Conservation (phyloP, 1,284 basidiomycete species). For the Microbotryomycetes sp. region DNA sequence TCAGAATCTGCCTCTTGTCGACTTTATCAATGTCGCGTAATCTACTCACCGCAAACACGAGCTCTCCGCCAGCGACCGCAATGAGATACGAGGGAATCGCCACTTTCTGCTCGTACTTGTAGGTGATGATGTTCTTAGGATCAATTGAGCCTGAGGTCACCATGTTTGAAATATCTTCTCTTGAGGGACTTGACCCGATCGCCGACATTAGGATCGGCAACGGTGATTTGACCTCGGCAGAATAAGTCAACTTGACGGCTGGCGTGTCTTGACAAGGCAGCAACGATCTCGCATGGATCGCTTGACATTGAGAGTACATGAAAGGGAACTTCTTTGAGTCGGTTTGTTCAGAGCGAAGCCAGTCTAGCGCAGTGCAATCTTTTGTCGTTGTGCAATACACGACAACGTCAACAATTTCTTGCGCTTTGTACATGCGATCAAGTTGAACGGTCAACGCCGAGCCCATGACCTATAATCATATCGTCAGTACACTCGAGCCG, state of each 20-base stretch:
- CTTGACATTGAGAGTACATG: conserved; percentile 91
- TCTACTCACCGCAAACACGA: conserved; percentile 42
- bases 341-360: conserved; percentile 73
- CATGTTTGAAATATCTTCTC: conserved; percentile 53
- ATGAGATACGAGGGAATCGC: conserved; percentile 75
- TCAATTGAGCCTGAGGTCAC: conserved; percentile 22
- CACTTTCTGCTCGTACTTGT: conserved; percentile 65
- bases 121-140: conserved; percentile 39
- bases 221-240: conserved; percentile 63
- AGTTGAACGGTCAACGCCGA: conserved; percentile 57
- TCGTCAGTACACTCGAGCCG: background rate
- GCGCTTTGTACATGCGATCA: conserved; percentile 44
- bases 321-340: conserved; percentile 58
- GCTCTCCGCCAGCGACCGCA: conserved; percentile 77
- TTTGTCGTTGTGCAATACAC: conserved; percentile 69
- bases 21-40: too few species aligned
- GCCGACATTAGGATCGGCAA: conserved; percentile 81
- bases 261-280: conserved; percentile 70
- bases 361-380: conserved; percentile 80
- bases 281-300: conserved; percentile 76
- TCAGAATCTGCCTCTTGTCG: too few species aligned
- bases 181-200: conserved; percentile 61
- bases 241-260: conserved; percentile 48
- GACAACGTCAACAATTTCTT: conserved; percentile 52
- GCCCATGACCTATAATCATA: conserved; percentile 58